phyloP scores from a whole-genome alignment of 306 rosid species.

The Prunus mume region DNA sequence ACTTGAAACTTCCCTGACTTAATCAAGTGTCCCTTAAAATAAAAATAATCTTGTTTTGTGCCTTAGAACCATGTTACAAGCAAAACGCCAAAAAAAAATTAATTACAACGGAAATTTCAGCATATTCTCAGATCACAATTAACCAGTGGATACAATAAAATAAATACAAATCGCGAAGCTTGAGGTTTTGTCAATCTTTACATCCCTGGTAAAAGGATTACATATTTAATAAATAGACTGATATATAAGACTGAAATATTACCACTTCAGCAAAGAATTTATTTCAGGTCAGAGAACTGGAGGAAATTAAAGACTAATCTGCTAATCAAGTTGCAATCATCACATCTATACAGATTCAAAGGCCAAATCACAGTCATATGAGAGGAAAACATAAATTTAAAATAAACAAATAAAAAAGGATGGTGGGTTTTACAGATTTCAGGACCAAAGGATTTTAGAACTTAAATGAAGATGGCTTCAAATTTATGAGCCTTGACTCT shows the following conservation, averaged over 20 bases:
- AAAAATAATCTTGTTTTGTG: slow-evolving; percentile 11
- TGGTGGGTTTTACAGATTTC: background rate
- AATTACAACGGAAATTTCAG: slow-evolving; percentile 11
- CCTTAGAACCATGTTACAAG: slow-evolving; percentile 13
- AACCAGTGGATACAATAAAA: background rate
- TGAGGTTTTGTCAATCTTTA: slow-evolving; percentile 15
- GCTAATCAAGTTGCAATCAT: background rate
- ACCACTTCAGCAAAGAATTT: background rate
- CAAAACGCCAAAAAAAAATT: background rate
- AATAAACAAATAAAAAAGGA: background rate
- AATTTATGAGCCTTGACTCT: background rate
- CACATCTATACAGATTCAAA: slow-evolving; percentile 4
- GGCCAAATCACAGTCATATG: background rate
- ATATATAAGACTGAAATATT: background rate
- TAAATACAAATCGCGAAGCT: slow-evolving; percentile 11
- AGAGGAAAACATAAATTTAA: background rate
- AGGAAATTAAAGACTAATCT: background rate
- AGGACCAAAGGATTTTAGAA: background rate
- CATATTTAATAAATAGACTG: slow-evolving; percentile 1
- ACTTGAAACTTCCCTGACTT: slow-evolving; percentile 15
- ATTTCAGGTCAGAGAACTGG: slow-evolving; percentile 12
- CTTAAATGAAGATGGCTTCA: background rate
- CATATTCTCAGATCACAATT: slow-evolving; percentile 2
- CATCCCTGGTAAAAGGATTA: slow-evolving; percentile 2
- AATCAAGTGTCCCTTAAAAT: slow-evolving; percentile 24